Base-by-base conservation (phyloP, 768 basidiomycete species). In the Galerina sulciceps region DNA sequence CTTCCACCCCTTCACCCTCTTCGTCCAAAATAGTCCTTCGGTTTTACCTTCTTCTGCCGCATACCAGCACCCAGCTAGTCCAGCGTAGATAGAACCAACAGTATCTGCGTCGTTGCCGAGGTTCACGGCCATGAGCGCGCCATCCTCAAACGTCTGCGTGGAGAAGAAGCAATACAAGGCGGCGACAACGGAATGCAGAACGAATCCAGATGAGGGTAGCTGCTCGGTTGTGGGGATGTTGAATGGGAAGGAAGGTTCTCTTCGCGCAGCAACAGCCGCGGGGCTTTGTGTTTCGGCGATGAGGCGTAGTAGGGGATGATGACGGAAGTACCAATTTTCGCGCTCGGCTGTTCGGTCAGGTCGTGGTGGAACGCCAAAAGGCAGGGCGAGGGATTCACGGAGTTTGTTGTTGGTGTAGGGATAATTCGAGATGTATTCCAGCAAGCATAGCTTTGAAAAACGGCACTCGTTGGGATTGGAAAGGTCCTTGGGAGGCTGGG, bases 81-180 rank as follows among this genome's bases (percentile, higher is more conserved):
- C 79, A n/a, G 70, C 80, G 47, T 80, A 81, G 22, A 81, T 71
- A 2, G 77, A 78, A 0, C 76, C 80, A 9, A 80, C 75, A 8
- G 80, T 81, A 64, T 81, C 80, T 1, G 81, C 75, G 61, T 81
- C 79, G 55, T 66, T 57, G 1, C 79, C 77, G 57, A 81, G 64
- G 60, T 83, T 81, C 10, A 77, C 76, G 5, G 75, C 76, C 66
- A 80, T 71, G 41, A 80, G 63, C 3, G 79, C 81, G 9, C 81
- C 81, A 6, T 74, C 73, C 53, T 81, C 79, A 53, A 81, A 81
- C 2, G 66, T 76, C 35, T 68, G 62, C 14, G 79, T 80, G 2
- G 74, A 72, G 20, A 81, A 71, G 65, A 81, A 81, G 45, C 79
- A 79, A 55, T 80, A 81, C 2, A 81, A 67, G 6, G 77, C 79